Evolutionary conservation across 345 rosid genomes (phyloP).

Genomic region (Salix koriyanagi): DNA sequence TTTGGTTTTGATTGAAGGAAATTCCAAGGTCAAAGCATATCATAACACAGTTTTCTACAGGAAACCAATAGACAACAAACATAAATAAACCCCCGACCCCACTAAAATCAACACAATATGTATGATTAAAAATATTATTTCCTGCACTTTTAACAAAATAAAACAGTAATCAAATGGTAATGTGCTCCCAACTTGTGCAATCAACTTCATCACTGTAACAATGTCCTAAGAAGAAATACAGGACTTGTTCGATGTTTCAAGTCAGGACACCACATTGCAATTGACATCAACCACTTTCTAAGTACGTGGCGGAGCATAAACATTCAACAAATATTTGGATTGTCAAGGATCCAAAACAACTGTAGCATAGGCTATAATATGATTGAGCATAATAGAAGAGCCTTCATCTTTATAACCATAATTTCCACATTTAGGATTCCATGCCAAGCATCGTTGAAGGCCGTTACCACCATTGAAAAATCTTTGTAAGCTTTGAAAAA

Average conservation of each 20-base stretch:
- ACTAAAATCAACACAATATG: not conserved
- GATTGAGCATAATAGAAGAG: not conserved
- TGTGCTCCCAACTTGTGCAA: not conserved
- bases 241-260: not conserved
- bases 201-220: not conserved
- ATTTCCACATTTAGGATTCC: not conserved
- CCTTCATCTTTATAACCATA: not conserved
- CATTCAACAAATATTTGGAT: not conserved
- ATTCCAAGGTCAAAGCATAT: not conserved
- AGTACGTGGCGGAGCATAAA: not conserved
- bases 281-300: not conserved
- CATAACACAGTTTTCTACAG: not conserved
- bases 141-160: not conserved
- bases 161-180: not conserved
- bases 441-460: not conserved
- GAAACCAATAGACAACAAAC: not conserved
- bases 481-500: slow-evolving; percentile 4
- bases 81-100: not conserved
- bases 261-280: not conserved
- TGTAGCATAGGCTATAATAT: not conserved
- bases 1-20: not conserved
- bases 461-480: not conserved
- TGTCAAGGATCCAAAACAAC: not conserved
- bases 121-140: not conserved
- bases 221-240: not conserved